Evolutionary conservation across 306 rosid species (phyloP), one percentile per base, ranked within the genome.

Genomic region (Casuarina cunninghamiana): DNA sequence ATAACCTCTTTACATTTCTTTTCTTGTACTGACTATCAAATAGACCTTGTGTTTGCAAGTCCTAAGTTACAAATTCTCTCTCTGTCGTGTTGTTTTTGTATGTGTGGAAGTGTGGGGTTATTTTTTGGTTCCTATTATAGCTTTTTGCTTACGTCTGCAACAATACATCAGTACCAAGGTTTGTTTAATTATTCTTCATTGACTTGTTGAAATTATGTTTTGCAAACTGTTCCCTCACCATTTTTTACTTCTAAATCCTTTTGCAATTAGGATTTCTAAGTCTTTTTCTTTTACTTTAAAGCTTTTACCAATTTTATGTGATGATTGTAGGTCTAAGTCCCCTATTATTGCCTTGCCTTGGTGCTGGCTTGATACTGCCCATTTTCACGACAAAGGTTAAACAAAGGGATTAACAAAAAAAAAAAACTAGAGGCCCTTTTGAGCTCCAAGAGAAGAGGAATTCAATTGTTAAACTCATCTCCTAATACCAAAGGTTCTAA

Each of bases 401-500:
- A 54, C 32, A 6, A 54, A 54, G 10, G 63, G 63, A 7, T 26
- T 26, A 26, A 26, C 1, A 57, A 57, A 19, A 5, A 1, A n/a
- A 55, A 21, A 2, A 2, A 37, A 3, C 6, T 8, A 6, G 38
- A 12, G 19, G 63, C 63, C 21, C 37, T 57, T 57, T 57, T 57
- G 63, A 57, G 63, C 63, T 63, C 69, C 38, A 63, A 63, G 69
- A 13, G 37, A 63, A 38, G 69, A 45, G 43, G 41, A 38, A 38
- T 13, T 44, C 69, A 13, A 63, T 38, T 37, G 38, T 45, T 7
- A 15, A 39, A 37, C n/a, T 63, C 9, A 37, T 26, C 38, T 19
- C 39, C 65, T 58, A 58, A 26, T 58, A 58, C 35, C 39, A 26
- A 58, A 58, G 19, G 11, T 63, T 13, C 9, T 62, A 35, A 43